Evolutionary conservation across 1,284 basidiomycete species (phyloP), one percentile per base, ranked within the genome.

Genomic region (Ustilago curta): DNA sequence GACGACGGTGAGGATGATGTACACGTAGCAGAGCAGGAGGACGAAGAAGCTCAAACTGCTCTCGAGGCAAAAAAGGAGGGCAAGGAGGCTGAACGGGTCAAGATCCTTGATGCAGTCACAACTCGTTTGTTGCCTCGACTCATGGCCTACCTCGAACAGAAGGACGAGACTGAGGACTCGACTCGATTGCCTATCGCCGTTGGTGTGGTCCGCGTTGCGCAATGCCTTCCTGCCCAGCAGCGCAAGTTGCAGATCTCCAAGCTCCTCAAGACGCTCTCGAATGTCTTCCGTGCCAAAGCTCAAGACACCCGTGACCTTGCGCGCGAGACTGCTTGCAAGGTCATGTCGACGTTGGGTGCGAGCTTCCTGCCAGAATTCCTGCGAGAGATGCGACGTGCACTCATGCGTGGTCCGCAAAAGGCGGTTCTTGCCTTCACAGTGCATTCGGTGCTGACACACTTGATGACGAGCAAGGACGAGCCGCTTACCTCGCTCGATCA

Each of bases 301-400:
- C 95, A 97, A 84, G 95, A 97, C 78, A 95, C 94, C 0, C 89
- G 97, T 62, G 95, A 98, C 80, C 88, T 96, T 40, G 90, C 91
- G 3, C 89, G 94, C 14, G 93, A 94, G 59, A 93, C 94, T 0
- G 86, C 97, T 7, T 91, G 91, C 83, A 93, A 92, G 63, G 94
- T 99, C 56, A 90, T 90, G 3, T 87, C 91, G 31, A 88, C 88
- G 27, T 87, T 97, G 6, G 95, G 94, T 0, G 89, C 92, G 0
- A 84, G 87, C 1, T 93, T 92, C 83, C 89, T 99, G 4, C 88
- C 91, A 0, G 85, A 90, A 23, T 88, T 94, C 27, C 86, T 98
- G 51, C 90, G 90, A 29, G 95, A 98, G 84, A 88, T 98, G 53
- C 89, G 93, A 19, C 90, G 88, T 1, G 93, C 94, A 0, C 89